Conservation (phyloP, 108 stramenopile species). For the Nannochloropsis oceanica region DNA sequence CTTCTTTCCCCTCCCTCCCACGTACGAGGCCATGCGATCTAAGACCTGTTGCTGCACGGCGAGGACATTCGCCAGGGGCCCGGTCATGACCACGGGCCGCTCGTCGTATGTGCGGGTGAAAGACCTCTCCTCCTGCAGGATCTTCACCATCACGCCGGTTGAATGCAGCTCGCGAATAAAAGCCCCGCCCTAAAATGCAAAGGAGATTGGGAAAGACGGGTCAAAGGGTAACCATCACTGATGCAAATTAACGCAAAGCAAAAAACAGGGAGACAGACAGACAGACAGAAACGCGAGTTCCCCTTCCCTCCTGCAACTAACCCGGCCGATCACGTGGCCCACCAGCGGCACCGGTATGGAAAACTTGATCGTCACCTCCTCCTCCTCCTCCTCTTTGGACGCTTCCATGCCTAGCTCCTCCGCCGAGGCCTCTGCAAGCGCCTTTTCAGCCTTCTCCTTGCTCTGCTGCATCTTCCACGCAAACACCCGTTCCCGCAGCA, state of each 20-base stretch:
- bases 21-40: neutral
- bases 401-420: neutral
- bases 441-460: neutral
- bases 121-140: neutral
- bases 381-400: neutral
- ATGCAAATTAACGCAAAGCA: neutral
- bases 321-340: neutral
- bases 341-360: neutral
- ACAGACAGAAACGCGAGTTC: neutral
- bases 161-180: neutral
- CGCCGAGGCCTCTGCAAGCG: neutral
- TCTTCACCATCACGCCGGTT: neutral
- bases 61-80: neutral
- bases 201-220: neutral
- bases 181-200: neutral
- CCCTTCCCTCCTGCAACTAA: neutral
- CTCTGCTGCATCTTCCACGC: neutral
- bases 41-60: neutral
- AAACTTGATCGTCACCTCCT: neutral
- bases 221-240: too few relatives aligned
- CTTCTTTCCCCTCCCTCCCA: neutral
- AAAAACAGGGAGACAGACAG: neutral
- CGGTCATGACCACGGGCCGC: neutral
- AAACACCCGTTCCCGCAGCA: neutral
- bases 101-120: neutral